Evolutionary conservation across 495 filamentous ascomycete species (phyloP).

Genomic region (Penicillium paxilli): DNA sequence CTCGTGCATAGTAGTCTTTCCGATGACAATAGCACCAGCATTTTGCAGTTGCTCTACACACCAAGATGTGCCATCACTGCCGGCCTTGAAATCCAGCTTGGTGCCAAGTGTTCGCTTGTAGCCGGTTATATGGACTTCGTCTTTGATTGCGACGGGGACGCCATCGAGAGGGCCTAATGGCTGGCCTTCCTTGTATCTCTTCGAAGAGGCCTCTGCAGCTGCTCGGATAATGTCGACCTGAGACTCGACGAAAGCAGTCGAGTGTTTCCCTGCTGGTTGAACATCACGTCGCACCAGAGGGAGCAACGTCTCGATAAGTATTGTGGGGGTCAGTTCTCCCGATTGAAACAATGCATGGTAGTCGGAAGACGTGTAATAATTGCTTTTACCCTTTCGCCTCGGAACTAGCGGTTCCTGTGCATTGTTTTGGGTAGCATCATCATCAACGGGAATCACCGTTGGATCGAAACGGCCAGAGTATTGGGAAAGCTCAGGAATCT

Average conservation of each 20-base stretch:
- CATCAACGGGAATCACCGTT: constrained; percentile 71
- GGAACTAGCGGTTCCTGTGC: constrained; percentile 23
- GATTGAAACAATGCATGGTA: constrained; percentile 72
- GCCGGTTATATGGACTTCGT: constrained; percentile 76
- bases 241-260: constrained; percentile 65
- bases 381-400: constrained; percentile 35
- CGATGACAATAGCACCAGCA: constrained; percentile 77
- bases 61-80: constrained; percentile 60
- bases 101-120: constrained; percentile 68
- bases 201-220: constrained; percentile 70
- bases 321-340: constrained; percentile 66
- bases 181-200: constrained; percentile 64
- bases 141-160: constrained; percentile 81
- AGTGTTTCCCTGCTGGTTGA: constrained; percentile 55
- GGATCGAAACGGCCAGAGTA: constrained; percentile 74
- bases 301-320: constrained; percentile 69
- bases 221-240: constrained; percentile 58
- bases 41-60: constrained; percentile 74
- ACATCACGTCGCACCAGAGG: constrained; percentile 64
- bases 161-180: constrained; percentile 74
- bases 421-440: constrained; percentile 27
- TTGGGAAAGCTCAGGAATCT: constrained; percentile 55
- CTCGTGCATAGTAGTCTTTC: constrained; percentile 92
- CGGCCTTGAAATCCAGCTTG: constrained; percentile 55
- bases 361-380: constrained; percentile 71